Evolutionary conservation across 164 flowering plant genomes (phyloP), one percentile per base, ranked within the genome.

Genomic region (Piper longum): DNA sequence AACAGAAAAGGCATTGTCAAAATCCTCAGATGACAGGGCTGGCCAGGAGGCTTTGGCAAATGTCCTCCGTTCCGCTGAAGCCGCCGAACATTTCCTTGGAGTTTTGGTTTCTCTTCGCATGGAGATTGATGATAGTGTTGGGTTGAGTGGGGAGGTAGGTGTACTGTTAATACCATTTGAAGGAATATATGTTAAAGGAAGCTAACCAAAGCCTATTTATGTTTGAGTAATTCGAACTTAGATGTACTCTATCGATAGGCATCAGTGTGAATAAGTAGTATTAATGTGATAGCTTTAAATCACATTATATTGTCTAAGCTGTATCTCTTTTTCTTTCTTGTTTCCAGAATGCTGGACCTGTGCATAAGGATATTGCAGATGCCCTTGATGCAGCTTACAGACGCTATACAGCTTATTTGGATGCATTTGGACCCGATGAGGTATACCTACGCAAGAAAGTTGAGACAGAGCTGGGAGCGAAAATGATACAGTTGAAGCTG

Each of bases 401-500:
- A n/a, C 85, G 97, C 7, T 92, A 92, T 63, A 59, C 62, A n/a
- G 57, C 82, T 17, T 90, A 92, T 65, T 69, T 92, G 77, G 85
- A 77, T 67, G 71, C 97, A 51, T 88, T 90, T 85, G 92, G 96
- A 17, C 88, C 95, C 62, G 86, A 88, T 45, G 97, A 89, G 74
- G 59, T 56, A 55, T 88, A 80, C 72, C 71, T 89, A 75, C 65
- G 76, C 71, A 89, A 89, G 83, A 92, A 92, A 71, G 93, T 92
- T 7, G 96, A 92, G 77, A 80, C 72, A 39, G 96, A 92, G 70
- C 59, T 88, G 78, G 98, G 96, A 17, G 71, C 86, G 59, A 86
- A 72, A 83, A 82, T 92, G 96, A 88, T 90, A 69, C 83, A 83
- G 81, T 64, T 92, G 67, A 88, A 92, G 81, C 82, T 90, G 96